These are phyloP conservation scores for Microglena sp. DNA, from an alignment of 139 green algal species.

Conservation along the genomic window DNA sequence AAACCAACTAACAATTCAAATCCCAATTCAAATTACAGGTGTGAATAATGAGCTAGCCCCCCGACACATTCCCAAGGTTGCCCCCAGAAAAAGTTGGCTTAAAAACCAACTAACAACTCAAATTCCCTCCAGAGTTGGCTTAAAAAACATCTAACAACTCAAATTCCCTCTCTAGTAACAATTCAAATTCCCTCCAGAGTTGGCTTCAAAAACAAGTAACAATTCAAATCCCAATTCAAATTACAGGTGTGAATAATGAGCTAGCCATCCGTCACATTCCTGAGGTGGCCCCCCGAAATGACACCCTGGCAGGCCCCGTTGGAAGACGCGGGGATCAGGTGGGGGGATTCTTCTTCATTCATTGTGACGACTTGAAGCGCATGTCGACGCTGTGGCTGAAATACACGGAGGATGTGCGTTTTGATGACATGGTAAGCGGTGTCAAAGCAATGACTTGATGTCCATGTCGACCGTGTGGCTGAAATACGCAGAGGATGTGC, in stretches of 20 bases:
- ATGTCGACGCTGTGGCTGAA: constrained; percentile 70
- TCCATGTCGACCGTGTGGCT: constrained; percentile 62
- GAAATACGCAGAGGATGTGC: constrained; percentile 53
- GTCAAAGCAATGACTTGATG: constrained; percentile 25
- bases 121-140: too few relatives aligned
- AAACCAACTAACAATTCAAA: too few relatives aligned
- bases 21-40: too few relatives aligned
- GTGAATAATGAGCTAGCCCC: constrained; percentile 52
- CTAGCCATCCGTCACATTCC: constrained; percentile 51
- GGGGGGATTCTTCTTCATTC: constrained; percentile 76
- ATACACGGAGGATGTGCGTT: constrained; percentile 55
- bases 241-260: constrained; percentile 52
- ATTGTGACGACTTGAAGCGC: constrained; percentile 57
- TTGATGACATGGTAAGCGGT: constrained; percentile 22
- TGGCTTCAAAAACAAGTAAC: too few relatives aligned
- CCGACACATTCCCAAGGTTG: constrained; percentile 49
- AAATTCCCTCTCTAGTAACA: too few relatives aligned
- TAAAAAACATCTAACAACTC: too few relatives aligned
- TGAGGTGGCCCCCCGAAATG: constrained; percentile 45
- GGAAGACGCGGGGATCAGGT: constrained; percentile 36
- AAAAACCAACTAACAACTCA: too few relatives aligned
- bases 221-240: too few relatives aligned
- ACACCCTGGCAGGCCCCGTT: constrained; percentile 43
- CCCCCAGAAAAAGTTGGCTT: too few relatives aligned
- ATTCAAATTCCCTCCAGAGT: too few relatives aligned